A percentile compares a stretch with the other conserved stretches of the same genome.
Evolutionary conservation across 2,329 filamentous ascomycete genomes (phyloP).

Genomic region (Pseudovirgaria hyperparasitica): DNA sequence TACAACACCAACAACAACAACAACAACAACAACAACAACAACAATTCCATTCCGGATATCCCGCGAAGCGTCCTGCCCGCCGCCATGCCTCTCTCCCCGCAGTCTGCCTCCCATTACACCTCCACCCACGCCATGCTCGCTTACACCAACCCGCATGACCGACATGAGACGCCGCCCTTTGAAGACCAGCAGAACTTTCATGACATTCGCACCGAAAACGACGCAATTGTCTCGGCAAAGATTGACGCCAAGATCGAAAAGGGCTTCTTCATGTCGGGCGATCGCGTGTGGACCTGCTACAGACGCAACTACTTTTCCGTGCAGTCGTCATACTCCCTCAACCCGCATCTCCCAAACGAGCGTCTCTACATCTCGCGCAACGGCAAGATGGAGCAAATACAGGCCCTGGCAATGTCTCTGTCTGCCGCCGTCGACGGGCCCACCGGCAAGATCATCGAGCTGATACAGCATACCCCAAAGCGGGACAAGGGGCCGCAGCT

Average conservation of each 20-base stretch:
- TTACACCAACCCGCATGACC: constrained; percentile 11
- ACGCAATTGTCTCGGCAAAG: constrained; percentile 50
- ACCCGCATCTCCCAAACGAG: constrained; percentile 44
- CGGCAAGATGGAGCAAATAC: constrained; percentile 44
- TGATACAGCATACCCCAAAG: constrained; percentile 86
- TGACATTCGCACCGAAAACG: constrained; percentile 51
- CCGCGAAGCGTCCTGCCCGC: constrained; percentile 22
- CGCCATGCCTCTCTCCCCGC: constrained; percentile 15
- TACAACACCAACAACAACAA: no score
- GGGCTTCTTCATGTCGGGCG: constrained; percentile 65
- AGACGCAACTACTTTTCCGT: constrained; percentile 85
- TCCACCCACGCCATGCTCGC: constrained; percentile 7
- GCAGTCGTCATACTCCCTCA: constrained; percentile 62
- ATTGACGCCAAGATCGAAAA: constrained; percentile 77
- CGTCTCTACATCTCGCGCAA: constrained; percentile 44
- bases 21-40: no score
- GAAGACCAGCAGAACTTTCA: constrained; percentile 38
- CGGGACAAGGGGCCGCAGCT: constrained; percentile 75
- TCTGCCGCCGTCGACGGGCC: constrained; percentile 71
- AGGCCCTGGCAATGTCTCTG: constrained; percentile 70
- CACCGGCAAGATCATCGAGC: constrained; percentile 62
- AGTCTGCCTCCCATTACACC: constrained; percentile 7
- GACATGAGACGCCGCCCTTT: constrained; percentile 31
- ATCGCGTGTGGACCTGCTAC: constrained; percentile 85
- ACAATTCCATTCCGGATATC: constrained; percentile 22